Percentiles rank a stretch among this genome's conserved stretches.
Conservation (phyloP, 495 filamentous ascomycete species). For the Peziza echinospora region DNA sequence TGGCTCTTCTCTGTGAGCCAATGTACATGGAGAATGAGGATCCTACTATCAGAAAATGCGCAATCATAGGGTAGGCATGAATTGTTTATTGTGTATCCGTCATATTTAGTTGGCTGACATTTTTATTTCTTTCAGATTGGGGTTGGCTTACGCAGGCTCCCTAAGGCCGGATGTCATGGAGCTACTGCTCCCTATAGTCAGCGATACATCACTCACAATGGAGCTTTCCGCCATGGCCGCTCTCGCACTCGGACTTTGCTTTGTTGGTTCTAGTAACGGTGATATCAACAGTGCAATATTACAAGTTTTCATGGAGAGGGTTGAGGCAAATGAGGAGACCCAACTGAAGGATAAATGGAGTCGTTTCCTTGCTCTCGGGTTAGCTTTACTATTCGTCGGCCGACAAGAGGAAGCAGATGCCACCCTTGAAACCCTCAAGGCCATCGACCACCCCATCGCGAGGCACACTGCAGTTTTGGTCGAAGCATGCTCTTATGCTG, state of each 20-base stretch:
- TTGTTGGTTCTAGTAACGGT: conserved; percentile 75
- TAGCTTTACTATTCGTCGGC: conserved; percentile 87
- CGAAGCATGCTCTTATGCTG: conserved; percentile 92
- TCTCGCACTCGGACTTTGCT: conserved; percentile 70
- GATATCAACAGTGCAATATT: conserved; percentile 77
- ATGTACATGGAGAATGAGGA: conserved; percentile 59
- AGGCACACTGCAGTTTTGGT: conserved; percentile 76
- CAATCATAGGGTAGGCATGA: conserved; percentile 52
- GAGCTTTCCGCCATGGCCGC: conserved; percentile 93
- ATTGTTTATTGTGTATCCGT: no score
- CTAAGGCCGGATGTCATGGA: conserved; percentile 68
- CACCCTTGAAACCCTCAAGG: conserved; percentile 81
- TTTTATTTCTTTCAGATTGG: conserved; percentile 39
- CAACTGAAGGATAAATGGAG: conserved; percentile 96
- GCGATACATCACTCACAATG: conserved; percentile 65
- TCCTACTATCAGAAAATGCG: conserved; percentile 48
- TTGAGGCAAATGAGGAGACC: conserved; percentile 60
- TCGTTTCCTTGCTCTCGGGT: conserved; percentile 79
- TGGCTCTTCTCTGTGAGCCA: conserved; percentile 60
- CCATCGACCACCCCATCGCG: conserved; percentile 83
- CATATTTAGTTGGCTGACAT: no score
- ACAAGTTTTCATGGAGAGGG: conserved; percentile 45
- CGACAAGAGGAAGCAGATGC: conserved; percentile 95
- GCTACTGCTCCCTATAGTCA: conserved; percentile 63
- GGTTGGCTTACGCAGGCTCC: conserved; percentile 78